Evolutionary conservation across 176 grass and related monocot genomes (phyloP), one percentile per base, ranked within the genome.

Genomic region (Zoysia pacifica): DNA sequence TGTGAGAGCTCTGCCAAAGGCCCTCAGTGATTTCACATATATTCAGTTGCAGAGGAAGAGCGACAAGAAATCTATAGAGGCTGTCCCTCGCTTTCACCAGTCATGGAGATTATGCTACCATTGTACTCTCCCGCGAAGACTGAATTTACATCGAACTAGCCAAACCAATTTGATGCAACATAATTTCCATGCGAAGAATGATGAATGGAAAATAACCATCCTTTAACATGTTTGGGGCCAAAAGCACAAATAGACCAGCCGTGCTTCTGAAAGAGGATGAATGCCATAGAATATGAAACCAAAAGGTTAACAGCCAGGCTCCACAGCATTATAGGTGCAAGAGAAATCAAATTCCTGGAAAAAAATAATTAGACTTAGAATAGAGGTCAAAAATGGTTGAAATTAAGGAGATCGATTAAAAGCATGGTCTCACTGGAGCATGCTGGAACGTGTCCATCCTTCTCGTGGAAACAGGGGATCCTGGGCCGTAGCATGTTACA

Each of bases 341-440:
- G 36, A 19, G 35, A n/a, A 28, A 70, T 16, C 15, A 3, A 38
- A 72, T 41, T 81, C 36, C 45, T 51, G 47, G 15, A 63, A 62
- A 49, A 72, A 72, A 15, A 20, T 47, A 41, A 7, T 78, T 53
- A 41, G 70, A 38, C 36, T 75, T 61, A 46, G 18, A 62, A 5
- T 35, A 15, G 58, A 4, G 48, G 48, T 48, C 6, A 46, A 19
- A 76, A 38, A 48, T 18, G 13, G 9, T 4, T 48, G 7, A 76
- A 63, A 47, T 61, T 61, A 56, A 59, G 11, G 20, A 16, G 72
- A 48, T 43, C 15, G 48, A 59, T 37, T 12, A 6, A 49, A 65
- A 75, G 4, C 68, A 20, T 54, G 11, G 81, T n/a, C 50, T 73
- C 46, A 65, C 38, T n/a, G 39, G 62, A 16, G 76, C 68, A 70